phyloP scores from a whole-genome alignment of 768 basidiomycete genomes.

The Psilocybe sp. region DNA sequence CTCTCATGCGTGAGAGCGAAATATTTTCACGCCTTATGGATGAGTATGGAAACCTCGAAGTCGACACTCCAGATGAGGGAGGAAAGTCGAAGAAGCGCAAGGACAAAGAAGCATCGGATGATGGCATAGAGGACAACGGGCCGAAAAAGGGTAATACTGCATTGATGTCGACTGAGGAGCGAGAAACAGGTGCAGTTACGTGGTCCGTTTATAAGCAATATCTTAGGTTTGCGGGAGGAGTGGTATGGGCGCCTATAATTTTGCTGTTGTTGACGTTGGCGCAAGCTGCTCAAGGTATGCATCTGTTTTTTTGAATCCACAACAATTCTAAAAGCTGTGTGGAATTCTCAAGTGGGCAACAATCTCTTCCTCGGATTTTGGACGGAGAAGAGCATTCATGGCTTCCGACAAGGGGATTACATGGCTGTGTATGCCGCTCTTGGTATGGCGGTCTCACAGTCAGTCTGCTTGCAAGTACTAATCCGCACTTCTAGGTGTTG shows the following conservation, averaged over 20 bases:
- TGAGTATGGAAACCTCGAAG: constrained; percentile 48
- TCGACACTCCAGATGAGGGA: constrained; percentile 7
- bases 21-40: constrained; percentile 53
- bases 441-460: constrained; percentile 36
- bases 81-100: constrained; percentile 4
- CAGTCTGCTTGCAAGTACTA: background rate
- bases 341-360: constrained; percentile 53
- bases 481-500: constrained; percentile 32
- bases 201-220: constrained; percentile 51
- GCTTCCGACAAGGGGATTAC: constrained; percentile 62
- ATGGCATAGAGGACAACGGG: constrained; percentile 10
- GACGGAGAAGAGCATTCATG: constrained; percentile 50
- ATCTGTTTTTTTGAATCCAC: constrained; percentile 10
- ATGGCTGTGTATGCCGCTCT: constrained; percentile 58
- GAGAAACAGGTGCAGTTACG: constrained; percentile 51
- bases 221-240: constrained; percentile 43
- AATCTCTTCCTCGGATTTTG: constrained; percentile 75
- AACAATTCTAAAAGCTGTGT: background rate
- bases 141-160: constrained; percentile 22
- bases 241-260: constrained; percentile 45
- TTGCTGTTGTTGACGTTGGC: constrained; percentile 40
- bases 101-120: constrained; percentile 9
- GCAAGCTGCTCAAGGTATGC: constrained; percentile 51
- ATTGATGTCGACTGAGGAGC: constrained; percentile 58
- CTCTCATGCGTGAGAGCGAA: constrained; percentile 38